phyloP scores from a whole-genome alignment of 495 filamentous ascomycete species.

The Penicillium goetzii region DNA sequence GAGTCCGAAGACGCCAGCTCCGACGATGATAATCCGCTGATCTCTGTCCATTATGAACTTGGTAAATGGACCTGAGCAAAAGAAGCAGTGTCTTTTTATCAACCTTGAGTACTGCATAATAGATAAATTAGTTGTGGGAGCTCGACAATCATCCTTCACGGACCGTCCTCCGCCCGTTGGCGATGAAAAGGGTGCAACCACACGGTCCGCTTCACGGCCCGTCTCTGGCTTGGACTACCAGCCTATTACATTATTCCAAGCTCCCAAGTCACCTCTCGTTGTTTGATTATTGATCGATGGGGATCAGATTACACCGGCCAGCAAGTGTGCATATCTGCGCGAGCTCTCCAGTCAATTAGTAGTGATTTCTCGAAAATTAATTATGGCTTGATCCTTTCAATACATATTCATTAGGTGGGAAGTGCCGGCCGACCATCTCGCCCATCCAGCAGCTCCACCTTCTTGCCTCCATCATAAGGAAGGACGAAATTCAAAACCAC shows the following conservation, averaged over 20 bases:
- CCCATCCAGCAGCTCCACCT: conserved; percentile 7
- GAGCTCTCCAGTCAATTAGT: neutral
- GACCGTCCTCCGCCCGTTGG: conserved; percentile 3
- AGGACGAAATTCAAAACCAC: conserved; percentile 70
- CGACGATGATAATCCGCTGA: conserved; percentile 64
- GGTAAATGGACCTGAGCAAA: neutral
- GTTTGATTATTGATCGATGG: too few relatives aligned
- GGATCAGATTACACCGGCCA: neutral
- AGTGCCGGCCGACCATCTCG: conserved; percentile 10
- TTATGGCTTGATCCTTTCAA: neutral
- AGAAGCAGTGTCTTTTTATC: too few relatives aligned
- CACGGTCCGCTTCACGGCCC: conserved; percentile 16
- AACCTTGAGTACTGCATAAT: neutral
- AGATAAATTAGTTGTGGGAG: neutral
- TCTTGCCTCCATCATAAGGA: conserved; percentile 18
- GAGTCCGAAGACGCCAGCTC: conserved; percentile 72
- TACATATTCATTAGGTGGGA: conserved; percentile 4
- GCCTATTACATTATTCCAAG: too few relatives aligned
- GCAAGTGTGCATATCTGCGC: neutral
- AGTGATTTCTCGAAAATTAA: neutral
- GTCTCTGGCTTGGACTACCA: neutral
- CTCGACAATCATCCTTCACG: neutral
- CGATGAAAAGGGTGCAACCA: neutral
- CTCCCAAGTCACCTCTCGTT: too few relatives aligned
- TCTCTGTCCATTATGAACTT: conserved; percentile 29